Conservation (phyloP, 2,329 filamentous ascomycete genomes). For the Pseudomassariella vexata region DNA sequence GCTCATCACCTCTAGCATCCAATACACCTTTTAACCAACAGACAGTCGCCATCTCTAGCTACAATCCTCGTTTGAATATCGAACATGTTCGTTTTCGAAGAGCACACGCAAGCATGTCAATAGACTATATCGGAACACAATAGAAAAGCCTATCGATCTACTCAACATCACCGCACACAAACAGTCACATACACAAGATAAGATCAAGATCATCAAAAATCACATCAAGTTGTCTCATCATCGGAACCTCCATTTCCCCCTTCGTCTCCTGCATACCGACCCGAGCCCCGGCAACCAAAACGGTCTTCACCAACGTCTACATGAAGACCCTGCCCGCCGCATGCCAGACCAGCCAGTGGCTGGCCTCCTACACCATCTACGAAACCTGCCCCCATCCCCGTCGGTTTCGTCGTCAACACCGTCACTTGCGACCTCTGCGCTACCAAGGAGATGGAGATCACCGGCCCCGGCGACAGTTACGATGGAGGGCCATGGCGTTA, state of each 20-base stretch:
- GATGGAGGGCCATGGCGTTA: slow-evolving; percentile 30
- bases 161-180: too few relatives aligned
- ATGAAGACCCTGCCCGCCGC: slow-evolving; percentile 29
- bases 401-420: slow-evolving; percentile 31
- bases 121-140: neutral
- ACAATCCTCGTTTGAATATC: neutral
- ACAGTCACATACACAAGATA: slow-evolving; percentile 1
- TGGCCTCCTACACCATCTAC: slow-evolving; percentile 34
- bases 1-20: slow-evolving; percentile 11
- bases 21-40: slow-evolving; percentile 10
- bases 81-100: slow-evolving; percentile 16
- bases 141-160: slow-evolving; percentile 3
- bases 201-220: neutral
- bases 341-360: slow-evolving; percentile 30
- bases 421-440: slow-evolving; percentile 28
- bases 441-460: slow-evolving; percentile 27
- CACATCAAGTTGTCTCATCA: slow-evolving; percentile 18
- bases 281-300: slow-evolving; percentile 18
- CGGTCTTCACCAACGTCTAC: slow-evolving; percentile 31
- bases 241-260: slow-evolving; percentile 21
- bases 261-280: slow-evolving; percentile 23
- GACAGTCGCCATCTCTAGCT: slow-evolving; percentile 22
- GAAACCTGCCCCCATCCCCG: slow-evolving; percentile 28
- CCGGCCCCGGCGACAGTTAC: slow-evolving; percentile 26
- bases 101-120: neutral